These are phyloP conservation scores for Amaranthus tricolor DNA, from an alignment of 179 eudicot species.

Conservation along the genomic window DNA sequence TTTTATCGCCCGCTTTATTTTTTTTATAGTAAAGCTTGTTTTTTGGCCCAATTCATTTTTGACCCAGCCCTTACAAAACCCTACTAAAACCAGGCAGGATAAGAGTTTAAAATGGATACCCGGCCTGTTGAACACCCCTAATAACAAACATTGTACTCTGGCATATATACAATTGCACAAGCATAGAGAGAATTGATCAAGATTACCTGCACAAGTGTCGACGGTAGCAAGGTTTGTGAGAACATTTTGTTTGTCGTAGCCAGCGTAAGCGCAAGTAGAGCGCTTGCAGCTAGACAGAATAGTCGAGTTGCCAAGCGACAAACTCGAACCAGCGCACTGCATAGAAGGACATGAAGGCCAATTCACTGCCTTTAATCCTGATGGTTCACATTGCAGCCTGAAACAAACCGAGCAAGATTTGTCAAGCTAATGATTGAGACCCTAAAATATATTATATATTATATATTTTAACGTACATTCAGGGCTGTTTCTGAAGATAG, in stretches of 20 bases:
- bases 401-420: not conserved
- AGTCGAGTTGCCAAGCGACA: constrained; percentile 54
- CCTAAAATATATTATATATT: not conserved
- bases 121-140: no score
- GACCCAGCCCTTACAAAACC: no score
- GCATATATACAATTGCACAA: not conserved
- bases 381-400: constrained; percentile 66
- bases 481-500: no score
- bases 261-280: constrained; percentile 63
- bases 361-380: constrained; percentile 40
- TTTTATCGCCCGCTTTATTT: no score
- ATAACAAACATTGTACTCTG: no score
- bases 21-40: no score
- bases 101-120: no score
- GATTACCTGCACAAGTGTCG: constrained; percentile 62
- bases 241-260: constrained; percentile 47
- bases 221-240: constrained; percentile 32
- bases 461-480: no score
- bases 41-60: no score
- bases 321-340: constrained; percentile 36
- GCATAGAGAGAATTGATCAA: not conserved
- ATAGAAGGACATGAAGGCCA: constrained; percentile 53
- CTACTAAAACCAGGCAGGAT: no score
- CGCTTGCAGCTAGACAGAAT: constrained; percentile 37
- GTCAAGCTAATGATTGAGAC: not conserved